These are phyloP conservation scores for Hymenoscyphus albidus DNA, from an alignment of 2,329 filamentous ascomycete genomes.

Conservation along the genomic window DNA sequence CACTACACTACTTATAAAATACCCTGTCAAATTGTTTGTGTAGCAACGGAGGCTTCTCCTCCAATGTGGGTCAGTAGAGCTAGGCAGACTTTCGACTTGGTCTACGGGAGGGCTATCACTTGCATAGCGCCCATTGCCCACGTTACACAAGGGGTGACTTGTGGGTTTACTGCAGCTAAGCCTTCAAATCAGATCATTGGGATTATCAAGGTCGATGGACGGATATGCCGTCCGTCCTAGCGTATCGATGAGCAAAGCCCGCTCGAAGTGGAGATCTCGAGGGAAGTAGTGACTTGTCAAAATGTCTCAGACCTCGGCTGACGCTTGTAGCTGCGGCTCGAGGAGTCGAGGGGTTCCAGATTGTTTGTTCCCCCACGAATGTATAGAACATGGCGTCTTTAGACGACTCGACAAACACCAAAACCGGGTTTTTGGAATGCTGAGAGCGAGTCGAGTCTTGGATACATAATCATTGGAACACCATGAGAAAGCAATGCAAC, in stretches of 20 bases:
- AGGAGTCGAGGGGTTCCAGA: background rate
- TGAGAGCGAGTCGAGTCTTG: background rate
- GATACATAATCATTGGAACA: background rate
- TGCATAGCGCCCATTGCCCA: too few relatives aligned
- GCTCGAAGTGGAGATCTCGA: background rate
- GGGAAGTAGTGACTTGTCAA: background rate
- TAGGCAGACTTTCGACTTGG: background rate
- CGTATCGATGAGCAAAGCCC: background rate
- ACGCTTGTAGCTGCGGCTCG: background rate
- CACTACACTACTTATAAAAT: constrained; percentile 5
- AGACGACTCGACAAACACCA: background rate
- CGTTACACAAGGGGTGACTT: background rate
- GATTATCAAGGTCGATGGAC: background rate
- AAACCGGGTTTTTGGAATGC: background rate
- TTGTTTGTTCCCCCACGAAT: background rate
- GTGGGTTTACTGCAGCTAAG: too few relatives aligned
- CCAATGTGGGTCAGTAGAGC: background rate
- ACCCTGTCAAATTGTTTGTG: background rate
- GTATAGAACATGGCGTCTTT: background rate
- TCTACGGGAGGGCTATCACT: too few relatives aligned
- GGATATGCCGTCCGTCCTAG: background rate
- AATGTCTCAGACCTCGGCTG: background rate
- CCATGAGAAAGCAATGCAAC: background rate
- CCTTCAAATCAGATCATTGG: too few relatives aligned
- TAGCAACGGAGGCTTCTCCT: background rate